Evolutionary conservation across 768 basidiomycete genomes (phyloP).

Genomic region (Leccinum broughii): DNA sequence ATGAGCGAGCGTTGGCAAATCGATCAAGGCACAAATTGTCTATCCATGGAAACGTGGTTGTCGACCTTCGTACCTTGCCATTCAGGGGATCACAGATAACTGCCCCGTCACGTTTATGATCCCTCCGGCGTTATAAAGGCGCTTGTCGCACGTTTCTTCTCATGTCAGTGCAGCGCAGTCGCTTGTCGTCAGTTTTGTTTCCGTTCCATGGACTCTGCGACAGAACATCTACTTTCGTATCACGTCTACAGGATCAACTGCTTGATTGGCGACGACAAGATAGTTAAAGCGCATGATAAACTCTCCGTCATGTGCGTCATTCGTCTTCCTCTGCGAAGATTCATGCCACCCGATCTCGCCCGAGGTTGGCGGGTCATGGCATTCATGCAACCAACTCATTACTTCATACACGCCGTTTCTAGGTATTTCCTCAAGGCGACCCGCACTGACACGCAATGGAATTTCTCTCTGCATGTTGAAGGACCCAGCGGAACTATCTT

Average conservation of each 20-base stretch:
- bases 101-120: not conserved
- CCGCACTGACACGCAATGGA: slow-evolving; percentile 21
- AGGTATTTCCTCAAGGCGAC: slow-evolving; percentile 27
- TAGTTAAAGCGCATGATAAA: slow-evolving; percentile 29
- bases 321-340: not conserved
- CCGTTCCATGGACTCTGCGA: slow-evolving; percentile 1
- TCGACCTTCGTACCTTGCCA: not conserved
- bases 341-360: not conserved
- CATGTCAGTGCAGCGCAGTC: not conserved
- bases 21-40: not conserved
- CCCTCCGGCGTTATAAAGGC: not conserved
- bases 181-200: not conserved
- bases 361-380: not conserved
- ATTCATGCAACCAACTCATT: not conserved
- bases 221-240: slow-evolving; percentile 16
- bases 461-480: slow-evolving; percentile 19
- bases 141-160: not conserved
- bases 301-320: slow-evolving; percentile 19
- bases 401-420: not conserved
- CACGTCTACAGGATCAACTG: slow-evolving; percentile 30
- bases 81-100: not conserved
- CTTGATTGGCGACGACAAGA: slow-evolving; percentile 25
- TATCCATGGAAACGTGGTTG: not conserved
- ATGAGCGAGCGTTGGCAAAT: not conserved
- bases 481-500: slow-evolving; percentile 20